Percentiles rank a stretch among this genome's conserved stretches.
Evolutionary conservation across 1,284 basidiomycete species (phyloP).

Genomic region (Fereydounia khargensis): DNA sequence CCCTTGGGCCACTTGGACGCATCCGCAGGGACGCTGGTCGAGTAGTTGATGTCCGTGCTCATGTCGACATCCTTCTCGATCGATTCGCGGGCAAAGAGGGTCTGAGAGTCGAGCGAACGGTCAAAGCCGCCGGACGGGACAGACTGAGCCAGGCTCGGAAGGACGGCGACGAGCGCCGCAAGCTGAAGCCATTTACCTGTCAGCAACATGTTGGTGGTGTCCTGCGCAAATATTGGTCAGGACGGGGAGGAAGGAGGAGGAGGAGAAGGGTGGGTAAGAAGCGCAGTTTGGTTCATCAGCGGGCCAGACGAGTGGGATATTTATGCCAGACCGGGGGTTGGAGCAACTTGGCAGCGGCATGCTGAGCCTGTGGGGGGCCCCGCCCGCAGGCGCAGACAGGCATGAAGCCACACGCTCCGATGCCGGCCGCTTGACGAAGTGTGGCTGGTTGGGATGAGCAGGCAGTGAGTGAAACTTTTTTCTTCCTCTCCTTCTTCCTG

Average conservation of each 20-base stretch:
- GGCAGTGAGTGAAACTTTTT: too few species aligned
- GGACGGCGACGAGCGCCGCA: slow-evolving; percentile 6
- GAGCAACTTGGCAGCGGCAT: too few species aligned
- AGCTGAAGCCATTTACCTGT: slow-evolving; percentile 9
- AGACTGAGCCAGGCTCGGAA: slow-evolving; percentile 6
- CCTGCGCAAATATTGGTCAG: too few species aligned
- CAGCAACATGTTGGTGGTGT: slow-evolving; percentile 18
- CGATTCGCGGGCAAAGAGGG: slow-evolving; percentile 93
- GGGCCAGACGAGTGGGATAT: too few species aligned
- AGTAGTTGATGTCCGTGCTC: slow-evolving; percentile 5
- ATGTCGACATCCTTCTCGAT: slow-evolving; percentile 67
- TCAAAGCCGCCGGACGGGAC: slow-evolving; percentile 15
- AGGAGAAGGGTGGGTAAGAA: background rate
- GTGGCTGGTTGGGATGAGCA: too few species aligned
- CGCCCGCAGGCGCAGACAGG: too few species aligned
- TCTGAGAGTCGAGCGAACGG: slow-evolving; percentile 72
- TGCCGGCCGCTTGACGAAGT: too few species aligned
- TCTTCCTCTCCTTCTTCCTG: too few species aligned
- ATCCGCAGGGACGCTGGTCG: slow-evolving; percentile 3
- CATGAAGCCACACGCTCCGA: too few species aligned
- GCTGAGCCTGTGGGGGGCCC: too few species aligned
- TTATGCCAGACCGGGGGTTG: too few species aligned
- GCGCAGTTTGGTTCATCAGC: too few species aligned
- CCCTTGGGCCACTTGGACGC: slow-evolving; percentile 15
- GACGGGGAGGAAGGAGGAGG: background rate